A percentile compares a stretch with the other conserved stretches of the same genome.
phyloP scores from a whole-genome alignment of 2,329 filamentous ascomycete genomes.

The Magnaporthales sp. region DNA sequence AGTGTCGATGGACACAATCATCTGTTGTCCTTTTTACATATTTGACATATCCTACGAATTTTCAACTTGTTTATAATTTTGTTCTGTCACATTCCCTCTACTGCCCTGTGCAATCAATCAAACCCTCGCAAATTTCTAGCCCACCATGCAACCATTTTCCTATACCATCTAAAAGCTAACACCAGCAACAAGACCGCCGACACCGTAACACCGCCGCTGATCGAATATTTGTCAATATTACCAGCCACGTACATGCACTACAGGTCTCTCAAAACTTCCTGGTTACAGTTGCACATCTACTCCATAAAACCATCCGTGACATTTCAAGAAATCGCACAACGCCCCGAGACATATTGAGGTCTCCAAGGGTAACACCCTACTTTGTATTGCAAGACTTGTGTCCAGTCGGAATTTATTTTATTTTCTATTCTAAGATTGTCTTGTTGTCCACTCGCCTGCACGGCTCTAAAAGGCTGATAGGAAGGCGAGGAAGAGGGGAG shows the following conservation, averaged over 20 bases:
- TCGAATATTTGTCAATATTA: background rate
- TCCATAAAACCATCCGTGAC: background rate
- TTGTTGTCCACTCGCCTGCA: no score
- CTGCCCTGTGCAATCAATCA: no score
- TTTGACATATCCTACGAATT: no score
- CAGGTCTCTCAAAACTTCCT: background rate
- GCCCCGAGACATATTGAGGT: background rate
- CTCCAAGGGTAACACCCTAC: background rate
- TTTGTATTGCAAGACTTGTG: background rate
- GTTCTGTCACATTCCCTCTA: no score
- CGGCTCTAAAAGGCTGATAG: no score
- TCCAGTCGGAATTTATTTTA: background rate
- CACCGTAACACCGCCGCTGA: background rate
- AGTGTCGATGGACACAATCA: no score
- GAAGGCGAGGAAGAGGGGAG: background rate
- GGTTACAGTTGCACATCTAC: background rate
- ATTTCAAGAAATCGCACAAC: background rate
- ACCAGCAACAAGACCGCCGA: background rate
- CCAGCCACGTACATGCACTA: background rate
- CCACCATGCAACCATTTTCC: background rate
- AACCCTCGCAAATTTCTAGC: background rate
- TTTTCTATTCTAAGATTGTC: no score
- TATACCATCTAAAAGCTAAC: background rate
- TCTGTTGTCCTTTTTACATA: no score
- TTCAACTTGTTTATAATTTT: background rate